phyloP scores from a whole-genome alignment of 805 yeast species.

The Wickerhamomyces pijperi region DNA sequence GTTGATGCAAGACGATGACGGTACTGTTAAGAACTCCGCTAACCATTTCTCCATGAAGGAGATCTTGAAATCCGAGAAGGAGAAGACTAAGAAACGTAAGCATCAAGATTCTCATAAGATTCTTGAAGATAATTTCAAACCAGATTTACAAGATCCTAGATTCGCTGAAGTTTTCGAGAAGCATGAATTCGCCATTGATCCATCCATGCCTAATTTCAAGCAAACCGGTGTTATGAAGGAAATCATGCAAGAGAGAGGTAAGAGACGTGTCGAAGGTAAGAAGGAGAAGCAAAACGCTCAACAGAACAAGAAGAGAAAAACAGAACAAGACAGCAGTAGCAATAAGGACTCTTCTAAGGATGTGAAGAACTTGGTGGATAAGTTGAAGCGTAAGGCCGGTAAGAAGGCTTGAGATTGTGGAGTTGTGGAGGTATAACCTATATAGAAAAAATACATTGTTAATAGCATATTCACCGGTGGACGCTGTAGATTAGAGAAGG shows the following conservation, averaged over 20 bases:
- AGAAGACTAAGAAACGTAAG: constrained; percentile 36
- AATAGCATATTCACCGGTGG: no score
- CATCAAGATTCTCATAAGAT: constrained; percentile 36
- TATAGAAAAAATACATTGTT: no score
- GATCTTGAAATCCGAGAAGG: constrained; percentile 62
- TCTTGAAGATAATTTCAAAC: constrained; percentile 44
- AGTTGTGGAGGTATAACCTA: no score
- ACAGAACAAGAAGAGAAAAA: constrained; percentile 7
- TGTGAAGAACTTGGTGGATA: constrained; percentile 9
- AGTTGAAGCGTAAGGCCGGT: constrained; percentile 10
- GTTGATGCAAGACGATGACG: constrained; percentile 39
- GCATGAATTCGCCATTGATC: constrained; percentile 90
- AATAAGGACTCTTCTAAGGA: constrained; percentile 6
- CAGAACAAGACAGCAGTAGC: constrained; percentile 2
- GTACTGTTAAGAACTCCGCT: constrained; percentile 20
- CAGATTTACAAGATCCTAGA: constrained; percentile 76
- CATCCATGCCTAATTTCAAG: constrained; percentile 83
- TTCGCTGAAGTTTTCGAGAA: constrained; percentile 75
- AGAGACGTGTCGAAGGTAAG: constrained; percentile 25
- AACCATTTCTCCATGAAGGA: constrained; percentile 78
- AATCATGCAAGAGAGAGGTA: constrained; percentile 64
- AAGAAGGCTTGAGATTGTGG: constrained; percentile 15
- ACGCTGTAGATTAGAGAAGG: no score
- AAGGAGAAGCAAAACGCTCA: background rate
- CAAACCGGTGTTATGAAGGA: constrained; percentile 80